Percentiles rank a stretch among this genome's conserved stretches.
Evolutionary conservation across 768 basidiomycete species (phyloP).

Genomic region (Cystofilobasidium capitatum): DNA sequence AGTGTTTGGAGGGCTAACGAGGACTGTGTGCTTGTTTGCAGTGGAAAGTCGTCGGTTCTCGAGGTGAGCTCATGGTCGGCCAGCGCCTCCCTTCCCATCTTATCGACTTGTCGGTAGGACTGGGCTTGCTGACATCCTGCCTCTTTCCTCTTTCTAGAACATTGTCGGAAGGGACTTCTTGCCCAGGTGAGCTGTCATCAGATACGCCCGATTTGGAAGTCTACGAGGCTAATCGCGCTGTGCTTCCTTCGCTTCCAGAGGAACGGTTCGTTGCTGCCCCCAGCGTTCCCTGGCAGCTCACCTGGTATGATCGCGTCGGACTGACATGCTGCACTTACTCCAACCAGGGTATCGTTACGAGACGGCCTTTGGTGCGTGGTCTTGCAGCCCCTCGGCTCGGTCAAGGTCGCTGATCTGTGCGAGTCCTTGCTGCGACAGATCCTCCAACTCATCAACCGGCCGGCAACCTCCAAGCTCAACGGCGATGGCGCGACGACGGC

Average conservation of each 20-base stretch:
- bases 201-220: background rate
- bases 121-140: background rate
- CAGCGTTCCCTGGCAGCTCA: background rate
- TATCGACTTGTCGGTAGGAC: background rate
- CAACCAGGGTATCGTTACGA: constrained; percentile 75
- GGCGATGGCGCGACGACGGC: background rate
- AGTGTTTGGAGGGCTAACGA: background rate
- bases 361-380: constrained; percentile 68
- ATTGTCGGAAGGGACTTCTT: constrained; percentile 97
- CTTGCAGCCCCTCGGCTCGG: background rate
- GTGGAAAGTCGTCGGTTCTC: constrained; percentile 44
- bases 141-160: constrained; percentile 50
- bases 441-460: constrained; percentile 86
- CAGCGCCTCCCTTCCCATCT: background rate
- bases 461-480: constrained; percentile 41
- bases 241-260: constrained; percentile 47
- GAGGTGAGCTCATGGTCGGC: constrained; percentile 36
- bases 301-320: background rate
- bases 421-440: too few relatives aligned
- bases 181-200: constrained; percentile 43
- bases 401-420: too few relatives aligned
- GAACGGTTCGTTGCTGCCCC: constrained; percentile 45
- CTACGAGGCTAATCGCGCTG: background rate
- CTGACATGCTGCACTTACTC: background rate
- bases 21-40: constrained; percentile 6